These are phyloP conservation scores for Boletus subcaerulescens DNA, from an alignment of 768 basidiomycete species.

Conservation along the genomic window DNA sequence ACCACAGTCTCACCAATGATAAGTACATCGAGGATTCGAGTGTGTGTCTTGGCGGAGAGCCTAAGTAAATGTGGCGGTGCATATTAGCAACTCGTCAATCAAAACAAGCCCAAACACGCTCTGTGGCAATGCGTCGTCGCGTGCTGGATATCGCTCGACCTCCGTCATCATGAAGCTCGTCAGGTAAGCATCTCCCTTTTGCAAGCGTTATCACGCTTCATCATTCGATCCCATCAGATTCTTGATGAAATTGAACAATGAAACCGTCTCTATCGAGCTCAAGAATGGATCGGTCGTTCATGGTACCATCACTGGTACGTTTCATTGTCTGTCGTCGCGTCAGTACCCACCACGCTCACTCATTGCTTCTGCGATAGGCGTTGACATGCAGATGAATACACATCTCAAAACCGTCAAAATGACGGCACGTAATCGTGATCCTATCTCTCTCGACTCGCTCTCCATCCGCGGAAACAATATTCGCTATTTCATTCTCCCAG, in stretches of 20 bases:
- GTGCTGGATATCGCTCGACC: constrained; percentile 22
- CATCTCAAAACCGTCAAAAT: constrained; percentile 97
- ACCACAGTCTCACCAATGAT: no score
- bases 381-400: constrained; percentile 99
- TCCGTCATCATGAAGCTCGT: constrained; percentile 74
- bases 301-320: constrained; percentile 93
- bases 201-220: constrained; percentile 4
- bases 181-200: constrained; percentile 44
- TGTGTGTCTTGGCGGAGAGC: no score
- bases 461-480: constrained; percentile 97
- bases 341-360: not conserved
- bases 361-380: constrained; percentile 51
- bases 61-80: no score
- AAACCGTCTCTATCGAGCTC: constrained; percentile 96
- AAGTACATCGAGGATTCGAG: no score
- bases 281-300: constrained; percentile 96
- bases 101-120: constrained; percentile 26
- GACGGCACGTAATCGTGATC: constrained; percentile 88
- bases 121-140: constrained; percentile 14
- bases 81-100: no score
- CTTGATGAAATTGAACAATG: constrained; percentile 99
- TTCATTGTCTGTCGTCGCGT: not conserved
- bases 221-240: constrained; percentile 52
- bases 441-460: constrained; percentile 80
- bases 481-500: constrained; percentile 96